Evolutionary conservation across 306 rosid species (phyloP), one percentile per base, ranked within the genome.

Genomic region (Quercus gilva): DNA sequence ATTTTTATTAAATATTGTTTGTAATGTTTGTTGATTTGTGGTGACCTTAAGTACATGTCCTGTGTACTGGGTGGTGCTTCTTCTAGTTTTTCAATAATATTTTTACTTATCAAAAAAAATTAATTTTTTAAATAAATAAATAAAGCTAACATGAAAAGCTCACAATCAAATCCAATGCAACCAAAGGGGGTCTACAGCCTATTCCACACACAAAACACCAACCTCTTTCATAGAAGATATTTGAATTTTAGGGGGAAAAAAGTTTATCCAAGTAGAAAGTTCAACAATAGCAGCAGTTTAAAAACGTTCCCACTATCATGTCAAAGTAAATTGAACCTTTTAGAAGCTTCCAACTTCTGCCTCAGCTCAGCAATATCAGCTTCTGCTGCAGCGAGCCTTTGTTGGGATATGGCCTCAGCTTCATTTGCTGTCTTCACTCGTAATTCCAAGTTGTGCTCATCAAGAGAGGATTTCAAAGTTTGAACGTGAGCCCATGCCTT

Each of bases 341-440:
- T 91, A 51, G 90, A 93, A 74, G 86, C 94, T 76, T 90, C 98
- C 57, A 91, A 77, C 77, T 83, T 89, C 80, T 90, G 96, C 74
- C 96, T 90, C 88, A 89, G 81, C 69, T 89, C 89, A 45, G 89
- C 96, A 79, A 93, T 88, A 88, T 90, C 98, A 78, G 97, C 97
- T 88, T 96, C 99, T 33, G 92, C 97, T 82, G 97, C 94, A 89
- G 97, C 99, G 28, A 96, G 89, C 85, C 88, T 96, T 76, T 91
- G 96, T 76, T 93, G 96, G 65, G 99, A 90, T 83, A 85, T 82
- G 76, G 97, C 98, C 88, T 96, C 99, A 55, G 97, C 93, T 86
- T 96, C 97, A 88, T 77, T 96, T 77, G 99, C 99, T n/a, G 67
- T 88, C 85, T 93, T 96, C 73, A 96, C 99, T 76, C 94, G 96